A percentile compares a stretch with the other conserved stretches of the same genome.
These are phyloP conservation scores for Fraxinus xanthoxyloides DNA, from an alignment of 305 asterid genomes.

Conservation along the genomic window DNA sequence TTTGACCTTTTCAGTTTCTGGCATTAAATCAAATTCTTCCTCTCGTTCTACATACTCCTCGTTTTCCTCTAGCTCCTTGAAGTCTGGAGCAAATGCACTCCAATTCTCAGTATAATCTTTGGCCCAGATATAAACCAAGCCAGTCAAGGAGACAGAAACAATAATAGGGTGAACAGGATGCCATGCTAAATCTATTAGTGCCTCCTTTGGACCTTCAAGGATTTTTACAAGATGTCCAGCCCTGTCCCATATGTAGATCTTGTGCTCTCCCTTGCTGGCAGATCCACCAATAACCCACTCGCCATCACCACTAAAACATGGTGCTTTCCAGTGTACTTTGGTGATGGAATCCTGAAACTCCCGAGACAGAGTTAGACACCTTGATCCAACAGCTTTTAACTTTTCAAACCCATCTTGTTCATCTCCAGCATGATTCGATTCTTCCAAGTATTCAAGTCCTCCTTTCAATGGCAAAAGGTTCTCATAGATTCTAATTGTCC, in stretches of 20 bases:
- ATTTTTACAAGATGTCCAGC: constrained; percentile 90
- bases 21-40: constrained; percentile 84
- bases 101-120: constrained; percentile 93
- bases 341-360: constrained; percentile 92
- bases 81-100: constrained; percentile 98
- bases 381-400: constrained; percentile 65
- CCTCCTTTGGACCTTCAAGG: constrained; percentile 95
- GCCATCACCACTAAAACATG: constrained; percentile 92
- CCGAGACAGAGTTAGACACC: constrained; percentile 58
- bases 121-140: constrained; percentile 90
- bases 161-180: constrained; percentile 88
- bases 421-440: constrained; percentile 28
- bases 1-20: constrained; percentile 67
- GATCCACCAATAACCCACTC: constrained; percentile 96
- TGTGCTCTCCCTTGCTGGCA: constrained; percentile 94
- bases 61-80: constrained; percentile 88
- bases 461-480: constrained; percentile 72
- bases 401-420: constrained; percentile 60
- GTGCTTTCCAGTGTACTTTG: constrained; percentile 90
- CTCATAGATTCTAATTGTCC: constrained; percentile 73
- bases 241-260: constrained; percentile 91
- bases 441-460: constrained; percentile 49
- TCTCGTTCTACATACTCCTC: constrained; percentile 92
- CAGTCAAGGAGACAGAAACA: constrained; percentile 80
- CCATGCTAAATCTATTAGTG: constrained; percentile 83